Conservation (phyloP, 2,329 filamentous ascomycete species). For the Diaporthe destruens region DNA sequence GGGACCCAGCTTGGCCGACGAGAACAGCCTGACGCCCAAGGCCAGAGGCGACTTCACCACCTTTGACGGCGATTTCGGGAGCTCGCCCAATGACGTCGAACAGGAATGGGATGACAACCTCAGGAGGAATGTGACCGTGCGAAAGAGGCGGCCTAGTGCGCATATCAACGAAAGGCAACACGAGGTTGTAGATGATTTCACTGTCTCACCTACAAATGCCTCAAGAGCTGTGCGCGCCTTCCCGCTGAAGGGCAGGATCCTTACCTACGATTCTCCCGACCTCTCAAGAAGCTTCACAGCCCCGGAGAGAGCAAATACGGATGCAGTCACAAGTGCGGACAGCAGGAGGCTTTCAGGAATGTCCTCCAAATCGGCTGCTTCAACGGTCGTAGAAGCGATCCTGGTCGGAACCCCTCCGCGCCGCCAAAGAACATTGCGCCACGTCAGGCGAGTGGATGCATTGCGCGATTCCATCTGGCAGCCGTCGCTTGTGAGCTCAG, state of each 20-base stretch:
- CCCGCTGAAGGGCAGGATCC: conserved; percentile 58
- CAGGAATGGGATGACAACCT: conserved; percentile 68
- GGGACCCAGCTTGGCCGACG: conserved; percentile 55
- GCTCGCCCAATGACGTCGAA: conserved; percentile 59
- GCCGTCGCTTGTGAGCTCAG: conserved; percentile 57
- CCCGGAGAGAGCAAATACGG: conserved; percentile 45
- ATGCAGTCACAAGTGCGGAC: conserved; percentile 57
- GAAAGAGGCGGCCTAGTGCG: conserved; percentile 56
- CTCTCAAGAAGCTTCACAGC: conserved; percentile 48
- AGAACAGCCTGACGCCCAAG: conserved; percentile 56
- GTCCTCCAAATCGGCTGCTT: conserved; percentile 66
- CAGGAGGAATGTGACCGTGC: conserved; percentile 66
- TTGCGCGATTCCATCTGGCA: conserved; percentile 63
- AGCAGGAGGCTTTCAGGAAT: conserved; percentile 64
- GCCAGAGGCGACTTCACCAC: conserved; percentile 63
- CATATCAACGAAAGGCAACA: conserved; percentile 47
- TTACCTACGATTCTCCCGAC: conserved; percentile 54
- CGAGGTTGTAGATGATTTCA: conserved; percentile 62
- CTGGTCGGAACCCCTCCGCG: conserved; percentile 63
- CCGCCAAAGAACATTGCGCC: conserved; percentile 68
- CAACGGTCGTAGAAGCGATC: conserved; percentile 70
- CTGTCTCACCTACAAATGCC: conserved; percentile 64
- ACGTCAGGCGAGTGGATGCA: conserved; percentile 68
- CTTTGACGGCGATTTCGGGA: conserved; percentile 72
- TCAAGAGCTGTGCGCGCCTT: conserved; percentile 62